Percentiles rank a stretch among this genome's conserved stretches.
Evolutionary conservation across 2,329 filamentous ascomycete species (phyloP).

Genomic region (Salinomyces thailandicus): DNA sequence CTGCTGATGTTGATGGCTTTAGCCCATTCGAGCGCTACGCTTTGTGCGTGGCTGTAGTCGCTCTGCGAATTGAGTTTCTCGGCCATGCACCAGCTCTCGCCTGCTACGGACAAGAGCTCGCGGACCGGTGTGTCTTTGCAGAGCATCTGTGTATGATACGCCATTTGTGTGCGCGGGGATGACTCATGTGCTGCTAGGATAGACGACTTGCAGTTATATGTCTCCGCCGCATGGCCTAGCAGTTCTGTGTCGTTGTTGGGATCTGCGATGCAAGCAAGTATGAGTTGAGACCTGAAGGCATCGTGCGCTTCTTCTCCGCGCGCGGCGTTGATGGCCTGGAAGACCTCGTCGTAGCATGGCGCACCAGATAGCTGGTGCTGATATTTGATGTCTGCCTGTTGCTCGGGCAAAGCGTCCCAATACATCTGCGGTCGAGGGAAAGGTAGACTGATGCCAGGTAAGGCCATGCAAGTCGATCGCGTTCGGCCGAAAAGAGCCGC

Average conservation of each 20-base stretch:
- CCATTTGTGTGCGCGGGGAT: conserved; percentile 10
- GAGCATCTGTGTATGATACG: conserved; percentile 29
- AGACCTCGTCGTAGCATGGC: conserved; percentile 7
- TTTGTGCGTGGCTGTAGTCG: conserved; percentile 25
- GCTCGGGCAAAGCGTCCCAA: conserved; percentile 27
- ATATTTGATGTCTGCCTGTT: neutral
- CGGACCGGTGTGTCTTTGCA: conserved; percentile 30
- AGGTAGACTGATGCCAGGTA: conserved; percentile 24
- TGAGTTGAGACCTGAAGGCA: conserved; percentile 28
- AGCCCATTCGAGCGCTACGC: conserved; percentile 29
- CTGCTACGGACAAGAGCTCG: conserved; percentile 33
- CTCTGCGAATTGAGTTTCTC: conserved; percentile 30
- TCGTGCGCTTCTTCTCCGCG: conserved; percentile 7
- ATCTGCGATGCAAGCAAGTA: conserved; percentile 23
- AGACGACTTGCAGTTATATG: conserved; percentile 3
- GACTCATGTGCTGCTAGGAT: conserved; percentile 12
- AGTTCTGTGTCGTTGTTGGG: conserved; percentile 3
- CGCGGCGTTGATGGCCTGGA: conserved; percentile 9
- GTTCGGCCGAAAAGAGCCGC: conserved; percentile 18
- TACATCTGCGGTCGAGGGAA: conserved; percentile 25
- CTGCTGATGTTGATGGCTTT: neutral
- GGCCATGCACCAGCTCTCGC: conserved; percentile 36
- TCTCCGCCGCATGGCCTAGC: conserved; percentile 1
- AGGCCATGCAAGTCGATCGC: conserved; percentile 7
- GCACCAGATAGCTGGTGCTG: neutral